These are phyloP conservation scores for Mortierella sp. DNA, from an alignment of 371 early-diverging fungal species.

Conservation along the genomic window DNA sequence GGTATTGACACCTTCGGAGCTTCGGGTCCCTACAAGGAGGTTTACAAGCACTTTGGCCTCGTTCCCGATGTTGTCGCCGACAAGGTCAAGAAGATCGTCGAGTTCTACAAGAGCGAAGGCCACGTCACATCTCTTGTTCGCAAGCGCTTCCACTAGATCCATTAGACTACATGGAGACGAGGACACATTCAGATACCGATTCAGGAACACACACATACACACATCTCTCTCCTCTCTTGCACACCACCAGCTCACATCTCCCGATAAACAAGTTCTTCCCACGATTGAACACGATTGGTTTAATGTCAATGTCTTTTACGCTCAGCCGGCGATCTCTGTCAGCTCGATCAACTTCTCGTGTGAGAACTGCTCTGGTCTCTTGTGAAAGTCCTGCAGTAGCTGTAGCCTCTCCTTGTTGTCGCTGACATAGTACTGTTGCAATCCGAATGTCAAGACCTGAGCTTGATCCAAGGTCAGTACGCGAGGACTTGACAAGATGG, in stretches of 20 bases:
- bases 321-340: slow-evolving; percentile 61
- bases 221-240: background rate
- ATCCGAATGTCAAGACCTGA: slow-evolving; percentile 81
- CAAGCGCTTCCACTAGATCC: slow-evolving; percentile 47
- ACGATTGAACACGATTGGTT: background rate
- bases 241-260: too few species aligned
- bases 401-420: slow-evolving; percentile 73
- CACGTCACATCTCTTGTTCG: slow-evolving; percentile 47
- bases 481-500: slow-evolving; percentile 67
- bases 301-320: background rate
- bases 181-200: too few species aligned
- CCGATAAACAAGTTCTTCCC: too few species aligned
- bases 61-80: slow-evolving; percentile 79
- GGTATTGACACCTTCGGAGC: slow-evolving; percentile 97
- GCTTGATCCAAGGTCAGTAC: slow-evolving; percentile 79
- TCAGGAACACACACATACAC: background rate
- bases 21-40: slow-evolving; percentile 83
- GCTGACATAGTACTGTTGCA: slow-evolving; percentile 91
- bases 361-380: slow-evolving; percentile 77
- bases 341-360: slow-evolving; percentile 78
- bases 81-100: slow-evolving; percentile 83
- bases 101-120: slow-evolving; percentile 71
- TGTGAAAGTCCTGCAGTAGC: slow-evolving; percentile 84
- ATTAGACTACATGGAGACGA: background rate
- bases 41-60: slow-evolving; percentile 88